Conservation (phyloP, 1,284 basidiomycete species). For the Omphalotus olearius region DNA sequence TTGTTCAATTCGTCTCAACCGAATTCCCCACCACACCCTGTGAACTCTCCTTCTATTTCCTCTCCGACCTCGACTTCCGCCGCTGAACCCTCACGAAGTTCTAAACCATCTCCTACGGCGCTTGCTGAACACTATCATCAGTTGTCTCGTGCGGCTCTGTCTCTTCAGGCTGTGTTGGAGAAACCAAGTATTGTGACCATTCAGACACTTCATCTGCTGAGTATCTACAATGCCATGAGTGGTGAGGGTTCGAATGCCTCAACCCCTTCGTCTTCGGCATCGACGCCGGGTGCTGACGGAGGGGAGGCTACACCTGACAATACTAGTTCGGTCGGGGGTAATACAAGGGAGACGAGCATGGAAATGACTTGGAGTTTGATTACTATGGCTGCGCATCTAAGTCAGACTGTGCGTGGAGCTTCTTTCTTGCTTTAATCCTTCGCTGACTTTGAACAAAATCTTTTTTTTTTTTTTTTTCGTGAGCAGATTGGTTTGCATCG, state of each 20-base stretch:
- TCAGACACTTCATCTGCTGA: constrained; percentile 56
- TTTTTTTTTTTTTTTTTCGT: too few species aligned
- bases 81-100: not conserved
- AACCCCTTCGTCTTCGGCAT: not conserved
- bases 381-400: constrained; percentile 49
- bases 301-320: constrained; percentile 10
- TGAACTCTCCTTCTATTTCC: not conserved
- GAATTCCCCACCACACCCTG: not conserved
- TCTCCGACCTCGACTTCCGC: not conserved
- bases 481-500: constrained; percentile 61
- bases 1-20: constrained; percentile 6
- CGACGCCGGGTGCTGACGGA: constrained; percentile 23
- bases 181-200: constrained; percentile 64
- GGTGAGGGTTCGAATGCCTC: constrained; percentile 15
- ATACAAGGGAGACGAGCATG: constrained; percentile 40
- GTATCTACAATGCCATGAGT: constrained; percentile 49
- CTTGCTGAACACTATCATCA: constrained; percentile 60
- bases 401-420: constrained; percentile 48
- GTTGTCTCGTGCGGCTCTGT: constrained; percentile 54
- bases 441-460: not conserved
- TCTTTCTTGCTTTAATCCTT: constrained; percentile 13
- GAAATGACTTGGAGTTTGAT: constrained; percentile 61
- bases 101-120: constrained; percentile 8
- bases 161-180: constrained; percentile 58
- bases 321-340: constrained; percentile 3